These are phyloP conservation scores for Isabelozyma heimii DNA, from an alignment of 805 yeast species.

Conservation along the genomic window DNA sequence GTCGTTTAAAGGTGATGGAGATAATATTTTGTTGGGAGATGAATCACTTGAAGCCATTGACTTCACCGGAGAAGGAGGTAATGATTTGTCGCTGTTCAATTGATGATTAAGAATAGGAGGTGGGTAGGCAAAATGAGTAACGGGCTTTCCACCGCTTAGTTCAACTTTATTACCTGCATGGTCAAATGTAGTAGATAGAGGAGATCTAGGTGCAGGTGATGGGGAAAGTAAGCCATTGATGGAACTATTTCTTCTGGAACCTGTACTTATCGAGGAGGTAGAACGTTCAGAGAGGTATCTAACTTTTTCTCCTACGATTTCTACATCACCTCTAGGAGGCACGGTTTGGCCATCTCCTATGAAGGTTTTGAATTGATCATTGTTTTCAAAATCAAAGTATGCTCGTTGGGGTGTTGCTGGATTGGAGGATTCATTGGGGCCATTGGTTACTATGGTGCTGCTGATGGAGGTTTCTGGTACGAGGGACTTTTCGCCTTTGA, in stretches of 20 bases:
- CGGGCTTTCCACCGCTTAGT: neutral
- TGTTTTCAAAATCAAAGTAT: slow-evolving; percentile 4
- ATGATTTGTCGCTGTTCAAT: neutral
- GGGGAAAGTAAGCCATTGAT: neutral
- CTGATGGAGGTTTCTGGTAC: neutral
- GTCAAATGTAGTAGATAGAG: neutral
- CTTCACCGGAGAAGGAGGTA: neutral
- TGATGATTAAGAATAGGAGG: neutral
- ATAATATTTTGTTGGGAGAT: neutral
- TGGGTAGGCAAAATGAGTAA: neutral
- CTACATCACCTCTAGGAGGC: slow-evolving; percentile 23
- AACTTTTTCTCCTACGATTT: slow-evolving; percentile 9
- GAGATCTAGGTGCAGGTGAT: neutral
- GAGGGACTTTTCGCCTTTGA: neutral
- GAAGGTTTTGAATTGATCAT: slow-evolving; percentile 12
- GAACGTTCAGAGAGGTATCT: slow-evolving; percentile 13
- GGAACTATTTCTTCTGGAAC: neutral
- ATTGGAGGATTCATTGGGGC: neutral
- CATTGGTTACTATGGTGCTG: neutral
- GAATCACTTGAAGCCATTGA: neutral
- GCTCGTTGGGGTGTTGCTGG: neutral
- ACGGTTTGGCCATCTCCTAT: slow-evolving; percentile 19
- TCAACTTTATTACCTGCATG: neutral
- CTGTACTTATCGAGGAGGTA: slow-evolving; percentile 12
- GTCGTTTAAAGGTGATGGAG: neutral